Conservation (phyloP, 306 rosid genomes). For the Vigna hirtella region DNA sequence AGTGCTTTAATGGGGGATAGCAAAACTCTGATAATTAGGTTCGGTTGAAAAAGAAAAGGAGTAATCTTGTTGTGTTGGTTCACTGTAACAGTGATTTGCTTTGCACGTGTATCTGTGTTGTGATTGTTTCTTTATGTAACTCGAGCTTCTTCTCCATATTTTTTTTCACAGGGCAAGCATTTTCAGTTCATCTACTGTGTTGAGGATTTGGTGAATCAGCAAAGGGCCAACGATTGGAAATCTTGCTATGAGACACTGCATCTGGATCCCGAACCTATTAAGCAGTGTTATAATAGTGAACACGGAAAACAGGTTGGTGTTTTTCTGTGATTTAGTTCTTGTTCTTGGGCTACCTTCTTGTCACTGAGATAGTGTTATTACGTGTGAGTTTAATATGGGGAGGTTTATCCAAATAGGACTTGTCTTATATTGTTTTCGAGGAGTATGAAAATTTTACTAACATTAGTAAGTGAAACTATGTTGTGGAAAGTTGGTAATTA, state of each 20-base stretch:
- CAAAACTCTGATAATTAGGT: background rate
- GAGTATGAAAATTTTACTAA: slow-evolving; percentile 3
- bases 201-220: slow-evolving; percentile 56
- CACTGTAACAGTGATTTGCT: background rate
- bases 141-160: background rate
- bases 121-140: background rate
- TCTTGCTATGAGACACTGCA: slow-evolving; percentile 71
- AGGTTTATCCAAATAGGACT: background rate
- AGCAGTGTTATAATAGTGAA: slow-evolving; percentile 67
- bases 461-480: slow-evolving; percentile 21
- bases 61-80: background rate
- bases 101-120: background rate
- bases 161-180: slow-evolving; percentile 64
- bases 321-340: background rate
- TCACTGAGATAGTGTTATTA: background rate
- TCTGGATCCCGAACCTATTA: slow-evolving; percentile 66
- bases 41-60: background rate
- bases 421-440: background rate
- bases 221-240: slow-evolving; percentile 61
- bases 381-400: background rate
- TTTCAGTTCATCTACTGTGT: slow-evolving; percentile 82
- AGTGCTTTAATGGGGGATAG: background rate
- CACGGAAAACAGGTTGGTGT: slow-evolving; percentile 74
- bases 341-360: background rate
- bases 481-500: slow-evolving; percentile 21